These are phyloP conservation scores for Candolleomyces efflorescens DNA, from an alignment of 768 basidiomycete genomes.

Conservation along the genomic window DNA sequence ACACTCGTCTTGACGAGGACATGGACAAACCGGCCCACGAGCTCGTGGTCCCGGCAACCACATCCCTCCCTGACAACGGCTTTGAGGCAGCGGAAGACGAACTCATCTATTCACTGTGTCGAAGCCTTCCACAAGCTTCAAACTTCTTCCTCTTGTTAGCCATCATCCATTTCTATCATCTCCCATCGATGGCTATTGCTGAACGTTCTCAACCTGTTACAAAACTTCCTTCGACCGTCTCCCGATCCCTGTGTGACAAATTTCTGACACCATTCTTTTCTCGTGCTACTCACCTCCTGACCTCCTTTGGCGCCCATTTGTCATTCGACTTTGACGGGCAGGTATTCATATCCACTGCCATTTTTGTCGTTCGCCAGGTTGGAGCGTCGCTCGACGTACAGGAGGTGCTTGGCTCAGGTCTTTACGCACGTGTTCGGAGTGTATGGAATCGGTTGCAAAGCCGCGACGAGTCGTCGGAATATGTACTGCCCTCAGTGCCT, in stretches of 20 bases:
- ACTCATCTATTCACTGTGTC: background rate
- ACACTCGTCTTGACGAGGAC: background rate
- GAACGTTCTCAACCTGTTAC: conserved; percentile 34
- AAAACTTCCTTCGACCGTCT: conserved; percentile 24
- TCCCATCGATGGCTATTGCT: conserved; percentile 31
- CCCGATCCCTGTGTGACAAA: conserved; percentile 20
- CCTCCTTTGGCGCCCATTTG: conserved; percentile 11
- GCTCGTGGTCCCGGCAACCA: background rate
- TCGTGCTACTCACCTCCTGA: conserved; percentile 21
- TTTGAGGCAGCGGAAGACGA: background rate
- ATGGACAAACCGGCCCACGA: background rate
- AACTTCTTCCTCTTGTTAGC: conserved; percentile 11
- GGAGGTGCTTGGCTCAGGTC: conserved; percentile 18
- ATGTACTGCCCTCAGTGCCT: too few relatives aligned
- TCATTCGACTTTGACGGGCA: conserved; percentile 51
- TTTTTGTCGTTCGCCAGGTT: conserved; percentile 29
- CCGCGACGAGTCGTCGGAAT: too few relatives aligned
- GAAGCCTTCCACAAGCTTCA: background rate
- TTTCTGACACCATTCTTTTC: conserved; percentile 41
- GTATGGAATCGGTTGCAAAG: too few relatives aligned
- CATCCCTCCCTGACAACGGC: background rate
- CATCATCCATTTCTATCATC: conserved; percentile 25
- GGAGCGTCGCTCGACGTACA: conserved; percentile 23
- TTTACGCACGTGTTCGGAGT: conserved; percentile 9
- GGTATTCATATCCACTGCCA: conserved; percentile 39